Evolutionary conservation across 176 grass and related monocot species (phyloP).

Genomic region (Neostapfia colusana): DNA sequence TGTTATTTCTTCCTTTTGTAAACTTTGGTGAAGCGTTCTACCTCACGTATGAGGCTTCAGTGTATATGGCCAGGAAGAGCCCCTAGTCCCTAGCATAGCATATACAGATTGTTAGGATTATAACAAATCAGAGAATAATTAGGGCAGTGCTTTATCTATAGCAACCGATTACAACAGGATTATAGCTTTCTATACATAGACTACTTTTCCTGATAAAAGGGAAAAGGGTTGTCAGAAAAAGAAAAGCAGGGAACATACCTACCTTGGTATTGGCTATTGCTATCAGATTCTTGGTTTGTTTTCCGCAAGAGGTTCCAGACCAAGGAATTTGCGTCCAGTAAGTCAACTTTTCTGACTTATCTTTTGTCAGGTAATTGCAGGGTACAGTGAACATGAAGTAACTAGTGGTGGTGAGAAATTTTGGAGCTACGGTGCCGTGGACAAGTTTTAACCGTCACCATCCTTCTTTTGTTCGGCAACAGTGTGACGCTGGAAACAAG

Average conservation of each 20-base stretch:
- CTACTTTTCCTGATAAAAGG: not conserved
- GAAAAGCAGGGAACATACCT: slow-evolving; percentile 39
- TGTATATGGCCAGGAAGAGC: too few species aligned
- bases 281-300: not conserved
- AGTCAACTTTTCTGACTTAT: slow-evolving; percentile 39
- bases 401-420: slow-evolving; percentile 16
- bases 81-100: too few species aligned
- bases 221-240: slow-evolving; percentile 9
- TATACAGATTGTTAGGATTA: too few species aligned
- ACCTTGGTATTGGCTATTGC: slow-evolving; percentile 29
- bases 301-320: slow-evolving; percentile 22
- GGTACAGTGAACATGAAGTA: slow-evolving; percentile 1
- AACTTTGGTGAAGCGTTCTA: too few species aligned
- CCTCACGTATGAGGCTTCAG: too few species aligned
- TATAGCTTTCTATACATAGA: too few species aligned
- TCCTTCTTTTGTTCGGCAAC: not conserved
- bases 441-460: slow-evolving; percentile 25
- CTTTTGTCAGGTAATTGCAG: not conserved
- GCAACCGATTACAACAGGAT: too few species aligned
- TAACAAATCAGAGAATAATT: too few species aligned
- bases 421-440: not conserved
- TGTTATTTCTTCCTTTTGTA: not conserved
- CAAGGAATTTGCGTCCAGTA: slow-evolving; percentile 35
- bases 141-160: too few species aligned
- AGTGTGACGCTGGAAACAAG: slow-evolving; percentile 22